Evolutionary conservation across 495 filamentous ascomycete genomes (phyloP).

Genomic region (Lindgomyces ingoldianus): DNA sequence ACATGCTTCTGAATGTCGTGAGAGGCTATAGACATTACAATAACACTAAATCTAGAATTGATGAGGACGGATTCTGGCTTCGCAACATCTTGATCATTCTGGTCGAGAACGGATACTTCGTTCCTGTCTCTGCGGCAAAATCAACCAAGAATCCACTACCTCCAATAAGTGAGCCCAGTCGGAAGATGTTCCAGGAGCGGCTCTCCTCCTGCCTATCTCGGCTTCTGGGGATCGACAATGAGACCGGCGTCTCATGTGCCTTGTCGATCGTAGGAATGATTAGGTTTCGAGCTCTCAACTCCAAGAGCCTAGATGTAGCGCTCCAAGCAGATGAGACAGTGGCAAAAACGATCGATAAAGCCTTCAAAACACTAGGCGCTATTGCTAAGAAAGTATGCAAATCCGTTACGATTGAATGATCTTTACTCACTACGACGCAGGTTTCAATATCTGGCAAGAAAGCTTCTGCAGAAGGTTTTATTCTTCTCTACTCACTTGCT

Average conservation of each 20-base stretch:
- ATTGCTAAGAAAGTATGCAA: conserved; percentile 40
- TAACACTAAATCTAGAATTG: not conserved
- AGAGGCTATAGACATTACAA: conserved; percentile 38
- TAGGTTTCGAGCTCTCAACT: conserved; percentile 47
- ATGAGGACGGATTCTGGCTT: conserved; percentile 41
- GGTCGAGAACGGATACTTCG: conserved; percentile 48
- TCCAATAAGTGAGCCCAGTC: conserved; percentile 59
- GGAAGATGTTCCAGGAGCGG: conserved; percentile 67
- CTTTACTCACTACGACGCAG: not conserved
- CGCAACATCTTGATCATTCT: conserved; percentile 35
- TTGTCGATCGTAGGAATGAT: conserved; percentile 58
- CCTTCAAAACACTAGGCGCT: conserved; percentile 60
- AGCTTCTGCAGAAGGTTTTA: conserved; percentile 60
- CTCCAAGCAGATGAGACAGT: conserved; percentile 60
- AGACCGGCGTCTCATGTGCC: conserved; percentile 35
- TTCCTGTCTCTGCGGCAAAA: conserved; percentile 35
- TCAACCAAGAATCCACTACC: conserved; percentile 47
- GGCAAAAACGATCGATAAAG: conserved; percentile 64
- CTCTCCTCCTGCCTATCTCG: conserved; percentile 69
- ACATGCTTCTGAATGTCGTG: conserved; percentile 54
- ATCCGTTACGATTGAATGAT: not conserved
- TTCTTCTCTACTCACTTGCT: conserved; percentile 80
- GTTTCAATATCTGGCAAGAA: conserved; percentile 24
- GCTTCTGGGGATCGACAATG: conserved; percentile 52
- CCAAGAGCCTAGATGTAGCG: conserved; percentile 40